These are phyloP conservation scores for Citrullus mucosospermus DNA, from an alignment of 306 rosid genomes.

Conservation along the genomic window DNA sequence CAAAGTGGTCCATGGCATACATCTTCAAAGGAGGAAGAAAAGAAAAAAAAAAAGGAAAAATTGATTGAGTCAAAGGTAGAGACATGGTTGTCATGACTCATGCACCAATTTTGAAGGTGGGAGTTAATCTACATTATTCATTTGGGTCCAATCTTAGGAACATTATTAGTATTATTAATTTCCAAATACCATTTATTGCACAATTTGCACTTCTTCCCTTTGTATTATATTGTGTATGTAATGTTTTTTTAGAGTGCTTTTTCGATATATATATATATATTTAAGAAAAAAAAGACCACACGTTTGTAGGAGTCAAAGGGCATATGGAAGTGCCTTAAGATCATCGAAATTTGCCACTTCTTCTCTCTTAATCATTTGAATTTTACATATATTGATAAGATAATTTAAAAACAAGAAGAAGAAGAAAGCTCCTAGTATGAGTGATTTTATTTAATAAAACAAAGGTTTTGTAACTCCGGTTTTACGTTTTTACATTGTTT, in stretches of 20 bases:
- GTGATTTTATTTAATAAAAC: too few species aligned
- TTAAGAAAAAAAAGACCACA: not conserved
- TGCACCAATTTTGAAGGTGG: not conserved
- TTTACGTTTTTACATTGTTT: accelerated
- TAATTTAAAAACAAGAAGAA: too few species aligned
- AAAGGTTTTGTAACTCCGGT: too few species aligned
- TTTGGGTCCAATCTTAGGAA: not conserved
- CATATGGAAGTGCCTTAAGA: too few species aligned
- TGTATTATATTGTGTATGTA: not conserved
- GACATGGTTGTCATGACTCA: not conserved
- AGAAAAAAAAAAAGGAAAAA: not conserved
- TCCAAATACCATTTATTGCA: not conserved
- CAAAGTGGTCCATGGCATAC: not conserved
- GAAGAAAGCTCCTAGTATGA: too few species aligned
- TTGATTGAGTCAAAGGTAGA: not conserved
- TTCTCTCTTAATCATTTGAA: too few species aligned
- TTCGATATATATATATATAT: too few species aligned
- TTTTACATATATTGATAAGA: too few species aligned
- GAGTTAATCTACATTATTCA: not conserved
- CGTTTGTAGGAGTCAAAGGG: not conserved
- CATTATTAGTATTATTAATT: not conserved
- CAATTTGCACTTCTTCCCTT: not conserved
- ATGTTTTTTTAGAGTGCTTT: too few species aligned
- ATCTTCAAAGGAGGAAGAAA: not conserved
- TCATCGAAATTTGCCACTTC: too few species aligned